Evolutionary conservation across 352 stramenopile genomes (phyloP).

Genomic region (Achlya hypogyna): DNA sequence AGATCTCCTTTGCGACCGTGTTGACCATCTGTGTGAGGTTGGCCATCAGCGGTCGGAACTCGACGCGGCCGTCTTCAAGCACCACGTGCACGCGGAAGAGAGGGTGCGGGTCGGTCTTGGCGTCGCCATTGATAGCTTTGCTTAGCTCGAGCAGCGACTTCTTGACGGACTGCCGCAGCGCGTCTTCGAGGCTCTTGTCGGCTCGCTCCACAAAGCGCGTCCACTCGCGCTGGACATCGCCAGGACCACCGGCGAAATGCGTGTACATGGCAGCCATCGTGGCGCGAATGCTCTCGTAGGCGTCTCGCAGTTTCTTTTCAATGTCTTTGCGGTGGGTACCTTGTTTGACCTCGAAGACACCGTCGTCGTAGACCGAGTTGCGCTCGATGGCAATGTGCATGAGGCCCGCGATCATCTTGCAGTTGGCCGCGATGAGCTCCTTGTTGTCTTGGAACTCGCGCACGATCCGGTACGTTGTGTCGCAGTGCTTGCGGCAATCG

Average conservation of each 20-base stretch:
- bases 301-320: slow-evolving; percentile 60
- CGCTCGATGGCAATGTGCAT: slow-evolving; percentile 91
- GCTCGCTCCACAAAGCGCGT: slow-evolving; percentile 82
- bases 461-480: slow-evolving; percentile 83
- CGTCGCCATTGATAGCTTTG: slow-evolving; percentile 90
- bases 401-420: slow-evolving; percentile 78
- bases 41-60: slow-evolving; percentile 91
- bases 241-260: slow-evolving; percentile 83
- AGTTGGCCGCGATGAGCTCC: slow-evolving; percentile 78
- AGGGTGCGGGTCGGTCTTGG: slow-evolving; percentile 85
- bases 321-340: slow-evolving; percentile 80
- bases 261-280: slow-evolving; percentile 89
- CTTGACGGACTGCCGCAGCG: slow-evolving; percentile 88
- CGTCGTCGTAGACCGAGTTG: slow-evolving; percentile 90
- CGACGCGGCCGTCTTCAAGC: slow-evolving; percentile 88
- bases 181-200: slow-evolving; percentile 87
- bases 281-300: slow-evolving; percentile 77
- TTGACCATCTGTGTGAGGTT: slow-evolving; percentile 93
- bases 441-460: slow-evolving; percentile 87
- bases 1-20: slow-evolving; percentile 92
- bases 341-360: slow-evolving; percentile 89
- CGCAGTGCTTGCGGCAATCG: slow-evolving; percentile 84
- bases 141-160: slow-evolving; percentile 91
- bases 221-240: slow-evolving; percentile 90
- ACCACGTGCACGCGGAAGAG: slow-evolving; percentile 91